Percentiles rank a stretch among this genome's conserved stretches.
Conservation (phyloP, 1,284 basidiomycete genomes). For the Volvariella volvacea region DNA sequence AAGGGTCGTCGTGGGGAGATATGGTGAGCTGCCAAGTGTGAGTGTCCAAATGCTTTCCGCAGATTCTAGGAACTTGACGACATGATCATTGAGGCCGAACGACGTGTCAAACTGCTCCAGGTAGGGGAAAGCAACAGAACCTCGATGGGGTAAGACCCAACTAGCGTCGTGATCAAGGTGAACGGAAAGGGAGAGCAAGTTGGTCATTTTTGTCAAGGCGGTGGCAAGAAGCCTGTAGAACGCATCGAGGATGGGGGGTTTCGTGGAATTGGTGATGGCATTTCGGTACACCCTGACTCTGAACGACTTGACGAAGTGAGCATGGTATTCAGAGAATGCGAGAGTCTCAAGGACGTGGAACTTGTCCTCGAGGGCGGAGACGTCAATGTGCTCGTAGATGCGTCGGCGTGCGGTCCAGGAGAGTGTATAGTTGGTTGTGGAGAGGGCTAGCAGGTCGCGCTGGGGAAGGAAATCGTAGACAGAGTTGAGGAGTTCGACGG, state of each 20-base stretch:
- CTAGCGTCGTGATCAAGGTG: slow-evolving; percentile 42
- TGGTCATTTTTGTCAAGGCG: slow-evolving; percentile 52
- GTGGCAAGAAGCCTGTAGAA: slow-evolving; percentile 43
- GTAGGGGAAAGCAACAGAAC: slow-evolving; percentile 29
- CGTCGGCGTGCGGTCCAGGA: slow-evolving; percentile 45
- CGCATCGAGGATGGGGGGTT: slow-evolving; percentile 28
- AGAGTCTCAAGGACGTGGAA: slow-evolving; percentile 47
- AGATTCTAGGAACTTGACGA: slow-evolving; percentile 49
- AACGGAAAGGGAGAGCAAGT: slow-evolving; percentile 51
- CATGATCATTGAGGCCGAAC: slow-evolving; percentile 49
- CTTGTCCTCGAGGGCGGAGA: slow-evolving; percentile 37
- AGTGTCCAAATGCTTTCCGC: slow-evolving; percentile 46
- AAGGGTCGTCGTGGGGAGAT: slow-evolving; percentile 10
- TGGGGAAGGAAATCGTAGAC: slow-evolving; percentile 31
- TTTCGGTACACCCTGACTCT: slow-evolving; percentile 22
- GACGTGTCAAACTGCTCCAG: slow-evolving; percentile 51
- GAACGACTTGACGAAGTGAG: slow-evolving; percentile 41
- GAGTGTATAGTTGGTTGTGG: slow-evolving; percentile 35
- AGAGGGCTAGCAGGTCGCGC: slow-evolving; percentile 37
- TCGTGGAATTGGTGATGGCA: slow-evolving; percentile 38
- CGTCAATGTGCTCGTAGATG: slow-evolving; percentile 52
- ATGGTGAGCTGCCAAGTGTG: slow-evolving; percentile 35
- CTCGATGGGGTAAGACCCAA: slow-evolving; percentile 41
- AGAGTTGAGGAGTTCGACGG: slow-evolving; percentile 47
- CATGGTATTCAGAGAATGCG: slow-evolving; percentile 43